phyloP scores from a whole-genome alignment of 164 flowering plant species.

The Buxus sempervirens region DNA sequence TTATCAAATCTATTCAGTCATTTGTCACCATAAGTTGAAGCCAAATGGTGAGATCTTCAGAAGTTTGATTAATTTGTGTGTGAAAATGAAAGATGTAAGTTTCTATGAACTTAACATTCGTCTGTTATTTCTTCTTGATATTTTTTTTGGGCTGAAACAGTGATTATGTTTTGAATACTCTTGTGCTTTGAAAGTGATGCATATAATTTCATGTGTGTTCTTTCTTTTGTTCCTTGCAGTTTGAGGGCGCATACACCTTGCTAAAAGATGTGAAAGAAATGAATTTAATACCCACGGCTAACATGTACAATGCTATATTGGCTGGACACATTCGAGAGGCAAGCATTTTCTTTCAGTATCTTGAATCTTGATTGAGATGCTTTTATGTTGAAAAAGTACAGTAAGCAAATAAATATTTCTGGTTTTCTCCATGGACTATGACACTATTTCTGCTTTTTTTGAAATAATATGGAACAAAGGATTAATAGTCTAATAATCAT shows the following conservation, averaged over 20 bases:
- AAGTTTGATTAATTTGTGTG: conserved; percentile 54
- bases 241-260: conserved; percentile 68
- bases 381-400: not conserved
- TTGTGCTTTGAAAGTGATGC: not conserved
- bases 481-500: no score
- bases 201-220: conserved; percentile 1
- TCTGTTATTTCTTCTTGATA: not conserved
- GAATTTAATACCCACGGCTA: conserved; percentile 49
- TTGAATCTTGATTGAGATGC: no score
- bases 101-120: not conserved
- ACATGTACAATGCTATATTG: conserved; percentile 78
- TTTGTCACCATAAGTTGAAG: conserved; percentile 40
- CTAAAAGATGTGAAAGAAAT: conserved; percentile 48
- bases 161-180: not conserved
- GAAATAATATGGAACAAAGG: no score
- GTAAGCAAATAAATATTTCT: not conserved
- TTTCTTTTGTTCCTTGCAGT: conserved; percentile 40
- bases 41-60: conserved; percentile 64
- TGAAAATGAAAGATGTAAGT: conserved; percentile 89
- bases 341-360: conserved; percentile 13
- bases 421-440: not conserved
- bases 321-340: conserved; percentile 80
- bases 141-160: not conserved
- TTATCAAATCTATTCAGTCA: conserved; percentile 52
- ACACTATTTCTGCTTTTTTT: not conserved